These are phyloP conservation scores for Cenococcum geophilum DNA, from an alignment of 495 filamentous ascomycete species.

Conservation along the genomic window DNA sequence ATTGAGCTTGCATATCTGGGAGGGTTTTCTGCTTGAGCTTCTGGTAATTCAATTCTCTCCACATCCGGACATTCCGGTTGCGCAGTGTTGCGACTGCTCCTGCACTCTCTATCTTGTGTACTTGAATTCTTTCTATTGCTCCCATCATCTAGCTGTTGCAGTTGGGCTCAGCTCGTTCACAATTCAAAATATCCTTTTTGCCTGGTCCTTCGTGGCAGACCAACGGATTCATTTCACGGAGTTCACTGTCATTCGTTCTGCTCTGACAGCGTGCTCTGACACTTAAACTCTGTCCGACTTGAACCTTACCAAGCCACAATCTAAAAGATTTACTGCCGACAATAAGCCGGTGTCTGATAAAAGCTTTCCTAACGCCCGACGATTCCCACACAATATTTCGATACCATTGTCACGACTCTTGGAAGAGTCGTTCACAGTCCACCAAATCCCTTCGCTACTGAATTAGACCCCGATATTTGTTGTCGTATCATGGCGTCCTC, in stretches of 20 bases:
- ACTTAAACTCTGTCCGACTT: neutral
- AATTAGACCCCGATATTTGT: neutral
- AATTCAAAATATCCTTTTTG: neutral
- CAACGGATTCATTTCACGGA: constrained; percentile 1
- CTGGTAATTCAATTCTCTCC: constrained; percentile 1
- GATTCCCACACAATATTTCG: neutral
- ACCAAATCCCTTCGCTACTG: neutral
- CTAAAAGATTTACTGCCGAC: neutral
- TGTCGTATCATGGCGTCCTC: constrained; percentile 77
- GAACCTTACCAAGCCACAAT: neutral
- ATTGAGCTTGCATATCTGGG: neutral
- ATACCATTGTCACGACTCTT: neutral
- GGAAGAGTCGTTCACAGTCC: neutral
- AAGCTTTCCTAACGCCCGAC: neutral
- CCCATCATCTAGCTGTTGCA: neutral
- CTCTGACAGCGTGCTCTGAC: neutral
- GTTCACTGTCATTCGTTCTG: neutral
- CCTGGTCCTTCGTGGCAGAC: neutral
- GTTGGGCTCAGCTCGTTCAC: neutral
- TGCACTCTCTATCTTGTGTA: constrained; percentile 1
- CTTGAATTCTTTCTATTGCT: neutral
- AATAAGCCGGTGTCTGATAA: neutral
- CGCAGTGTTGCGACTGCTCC: constrained; percentile 1
- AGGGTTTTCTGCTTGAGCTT: neutral
- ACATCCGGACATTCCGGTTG: neutral